Evolutionary conservation across 805 yeast genomes (phyloP), one percentile per base, ranked within the genome.

Genomic region (Metschnikowia cubensis): DNA sequence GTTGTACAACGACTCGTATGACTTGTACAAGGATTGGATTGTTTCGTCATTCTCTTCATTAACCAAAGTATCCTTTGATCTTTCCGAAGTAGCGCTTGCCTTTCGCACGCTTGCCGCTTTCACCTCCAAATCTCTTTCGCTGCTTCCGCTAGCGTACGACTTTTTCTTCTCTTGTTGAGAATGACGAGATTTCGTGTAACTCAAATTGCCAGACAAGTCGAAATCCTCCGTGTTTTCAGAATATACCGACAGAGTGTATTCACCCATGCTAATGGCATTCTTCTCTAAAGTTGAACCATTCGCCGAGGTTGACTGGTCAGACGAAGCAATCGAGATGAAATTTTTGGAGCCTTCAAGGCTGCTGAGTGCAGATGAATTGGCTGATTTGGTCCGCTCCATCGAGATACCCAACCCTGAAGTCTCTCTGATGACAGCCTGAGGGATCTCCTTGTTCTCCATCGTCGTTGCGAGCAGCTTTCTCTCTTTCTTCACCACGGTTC

Each of bases 1-100:
- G 32, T 29, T 48, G 46, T 50, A 52, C 46, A 56, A 56, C 6
- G 54, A 54, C 37, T 62, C 63, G 49, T 66, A 66, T 13, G 63
- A 58, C 44, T 59, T 60, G 52, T 63, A 64, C 61, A 64, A 54
- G n/a, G 64, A 55, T 31, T 55, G 55, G 35, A 66, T 60, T 3
- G 66, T 55, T 13, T 59, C 55, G n/a, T 51, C 36, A 31, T 35
- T 50, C n/a, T 46, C 49, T 14, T 60, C 56, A 17, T 49, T 56
- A 6, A 55, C 51, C 45, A 68, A 60, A 0, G 70, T 63, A 17
- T 67, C 71, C 35, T 58, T 64, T 1, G 73, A 69, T 31, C 35
- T 35, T 3, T 35, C 39, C 4, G 46, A 43, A 11, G 22, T 22
- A 14, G 34, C 39, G 20, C 51, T 42, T 11, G 44, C 37, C 20